Base-by-base conservation (phyloP, 1,284 basidiomycete genomes). In the Phellopilus nigrolimitatus region DNA sequence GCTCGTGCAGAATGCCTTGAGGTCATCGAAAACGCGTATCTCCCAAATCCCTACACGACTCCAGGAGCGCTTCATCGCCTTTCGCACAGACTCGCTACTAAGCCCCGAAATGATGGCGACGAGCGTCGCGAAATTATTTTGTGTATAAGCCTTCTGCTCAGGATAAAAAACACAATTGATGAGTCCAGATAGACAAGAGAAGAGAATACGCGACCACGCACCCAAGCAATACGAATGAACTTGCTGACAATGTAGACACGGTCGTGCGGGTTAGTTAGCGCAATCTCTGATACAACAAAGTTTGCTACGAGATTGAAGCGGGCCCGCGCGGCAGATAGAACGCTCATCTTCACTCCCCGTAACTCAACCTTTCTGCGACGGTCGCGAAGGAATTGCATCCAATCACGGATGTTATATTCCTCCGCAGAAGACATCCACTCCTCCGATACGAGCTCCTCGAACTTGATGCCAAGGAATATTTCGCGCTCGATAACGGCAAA, bases 401-500 rank as follows among this genome's bases (percentile, higher is more conserved):
- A 95, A 63, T 94, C 91, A 7, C 86, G 71, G 13, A 91, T 79
- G 60, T 90, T 78, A 15, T 80, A 76, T 46, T 83, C 80, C 49
- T 79, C 76, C 33, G 76, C 73, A 6, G 71, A 70, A 9, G 58
- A 58, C 61, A 78, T 72, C 82, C 84, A 88, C 45, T 84, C 79
- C 39, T 79, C 76, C 53, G 81, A 74, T 27, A 91, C 80, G 9
- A 94, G 71, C 61, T 94, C 91, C 61, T 91, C 88, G 63, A 91
- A 91, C 60, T 82, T 85, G 62, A 95, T 77, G 17, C 79, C 76
- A 61, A 88, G 80, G 64, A 94, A 88, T 49, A 95, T 69, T 62
- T 95, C 92, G 15, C 87, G 76, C 58, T 95, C 92, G 61, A 95
- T 92, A 74, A 93, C 83, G 9, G 84, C 78, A 62, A 94, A 87